Conservation (phyloP, 306 rosid species). For the Vicia sativa region DNA sequence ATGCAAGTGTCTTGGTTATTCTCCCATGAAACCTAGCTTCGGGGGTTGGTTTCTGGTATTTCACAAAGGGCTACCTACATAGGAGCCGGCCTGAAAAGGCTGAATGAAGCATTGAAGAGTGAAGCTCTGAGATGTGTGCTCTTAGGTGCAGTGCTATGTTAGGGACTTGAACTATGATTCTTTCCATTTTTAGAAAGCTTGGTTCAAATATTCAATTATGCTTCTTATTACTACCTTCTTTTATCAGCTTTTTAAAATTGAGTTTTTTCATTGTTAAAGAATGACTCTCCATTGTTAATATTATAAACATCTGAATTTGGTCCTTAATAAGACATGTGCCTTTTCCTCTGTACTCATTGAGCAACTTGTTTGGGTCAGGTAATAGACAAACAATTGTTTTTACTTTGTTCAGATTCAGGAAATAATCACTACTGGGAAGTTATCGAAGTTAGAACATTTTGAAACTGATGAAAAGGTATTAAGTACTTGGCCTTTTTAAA, state of each 20-base stretch:
- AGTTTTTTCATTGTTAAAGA: slow-evolving; percentile 9
- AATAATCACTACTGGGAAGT: slow-evolving; percentile 83
- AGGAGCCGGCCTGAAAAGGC: background rate
- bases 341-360: slow-evolving; percentile 7
- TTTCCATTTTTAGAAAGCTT: background rate
- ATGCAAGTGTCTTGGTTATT: background rate
- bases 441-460: slow-evolving; percentile 86
- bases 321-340: slow-evolving; percentile 1
- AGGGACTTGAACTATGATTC: slow-evolving; percentile 2
- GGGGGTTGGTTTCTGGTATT: background rate
- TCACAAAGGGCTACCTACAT: background rate
- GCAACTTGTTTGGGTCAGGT: slow-evolving; percentile 18
- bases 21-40: background rate
- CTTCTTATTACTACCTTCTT: background rate
- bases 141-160: background rate
- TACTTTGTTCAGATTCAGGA: slow-evolving; percentile 79
- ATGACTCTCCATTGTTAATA: background rate
- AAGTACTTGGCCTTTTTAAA: slow-evolving; percentile 24
- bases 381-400: slow-evolving; percentile 34
- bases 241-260: background rate
- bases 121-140: background rate
- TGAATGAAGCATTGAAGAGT: background rate
- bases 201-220: slow-evolving; percentile 17
- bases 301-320: slow-evolving; percentile 3
- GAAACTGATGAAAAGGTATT: slow-evolving; percentile 90